Base-by-base conservation (phyloP, 257 asterid genomes). In the Lantana camara region DNA sequence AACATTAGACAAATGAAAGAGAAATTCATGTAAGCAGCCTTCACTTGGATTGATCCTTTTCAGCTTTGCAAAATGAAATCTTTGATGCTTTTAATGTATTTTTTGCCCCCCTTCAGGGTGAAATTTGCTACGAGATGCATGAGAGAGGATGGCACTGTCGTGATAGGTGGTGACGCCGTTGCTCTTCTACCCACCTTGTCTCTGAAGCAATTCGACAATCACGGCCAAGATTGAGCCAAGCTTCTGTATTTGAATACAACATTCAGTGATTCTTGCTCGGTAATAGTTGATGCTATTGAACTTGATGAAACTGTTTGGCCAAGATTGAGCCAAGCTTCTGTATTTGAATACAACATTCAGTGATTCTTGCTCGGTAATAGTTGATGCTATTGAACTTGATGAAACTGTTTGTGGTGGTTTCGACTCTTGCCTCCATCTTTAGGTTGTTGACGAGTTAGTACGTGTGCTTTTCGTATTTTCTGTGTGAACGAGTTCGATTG, bases 121-220 rank as follows among this genome's bases (percentile, higher is more conserved):
- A 93, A 85, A 67, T 82, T 89, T 30, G 61, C 66, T 38, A 83
- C 96, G 1, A 82, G 72, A 38, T 93, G 97, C 81, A 60, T 71
- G 49, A 85, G 80, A 73, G 66, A 60, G 14, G 84, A 67, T 9
- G 80, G 66, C 9, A 21, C 30, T 0, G 58, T 82, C 7, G 94
- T 78, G 64, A 81, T 85, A 5, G 79, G 77, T 72, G 96, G 95
- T 24, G 97, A 80, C 65, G 96, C 95, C 23, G 70, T 75, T 0
- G 79, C 94, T 2, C 46, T 90, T 13, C 64, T 93, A 52, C 89
- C 91, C 24, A 52, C 80, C 4, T 63, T 89, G 65, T 60, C 50
- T 9, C 64, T 80, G 66, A 71, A 80, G 56, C 32, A 54, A 51
- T 60, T 45, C 22, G 6, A 10, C 32, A 13, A n/a, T n/a, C n/a